Evolutionary conservation across 192 early-diverging fungal genomes (phyloP).

Genomic region (Diversispora eburnea): DNA sequence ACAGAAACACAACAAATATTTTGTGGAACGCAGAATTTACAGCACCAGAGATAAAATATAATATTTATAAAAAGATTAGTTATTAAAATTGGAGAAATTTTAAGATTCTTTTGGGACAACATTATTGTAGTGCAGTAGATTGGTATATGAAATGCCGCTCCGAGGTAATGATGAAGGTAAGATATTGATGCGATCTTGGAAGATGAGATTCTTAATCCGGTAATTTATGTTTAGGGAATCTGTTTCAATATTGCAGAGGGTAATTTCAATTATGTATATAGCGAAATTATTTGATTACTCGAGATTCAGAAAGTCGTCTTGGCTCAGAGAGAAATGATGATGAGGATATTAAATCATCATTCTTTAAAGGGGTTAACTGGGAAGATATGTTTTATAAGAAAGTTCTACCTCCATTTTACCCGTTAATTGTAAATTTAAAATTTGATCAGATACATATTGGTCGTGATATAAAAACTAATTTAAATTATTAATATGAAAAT

Average conservation of each 20-base stretch:
- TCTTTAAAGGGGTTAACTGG: slow-evolving; percentile 96
- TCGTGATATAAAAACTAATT: too few species aligned
- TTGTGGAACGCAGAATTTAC: slow-evolving; percentile 98
- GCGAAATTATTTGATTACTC: slow-evolving; percentile 49
- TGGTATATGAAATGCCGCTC: slow-evolving; percentile 98
- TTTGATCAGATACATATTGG: too few species aligned
- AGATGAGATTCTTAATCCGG: slow-evolving; percentile 92
- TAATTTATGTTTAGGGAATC: slow-evolving; percentile 91
- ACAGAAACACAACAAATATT: slow-evolving; percentile 83
- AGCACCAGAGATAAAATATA: slow-evolving; percentile 72
- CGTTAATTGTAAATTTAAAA: slow-evolving; percentile 65
- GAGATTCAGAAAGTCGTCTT: slow-evolving; percentile 82
- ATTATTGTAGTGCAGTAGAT: slow-evolving; percentile 94
- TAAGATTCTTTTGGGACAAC: slow-evolving; percentile 85
- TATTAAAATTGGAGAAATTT: not conserved
- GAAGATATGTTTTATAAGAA: slow-evolving; percentile 88
- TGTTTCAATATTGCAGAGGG: slow-evolving; percentile 85
- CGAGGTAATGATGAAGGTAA: slow-evolving; percentile 94
- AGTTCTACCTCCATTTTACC: slow-evolving; percentile 87
- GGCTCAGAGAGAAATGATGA: slow-evolving; percentile 80
- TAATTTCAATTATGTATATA: slow-evolving; percentile 19
- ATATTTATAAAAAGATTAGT: not conserved
- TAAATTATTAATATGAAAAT: not conserved
- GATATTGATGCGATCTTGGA: slow-evolving; percentile 95
- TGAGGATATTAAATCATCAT: slow-evolving; percentile 91